Evolutionary conservation across 106 monocot genomes (phyloP), one percentile per base, ranked within the genome.

Genomic region (Chionographis japonica): DNA sequence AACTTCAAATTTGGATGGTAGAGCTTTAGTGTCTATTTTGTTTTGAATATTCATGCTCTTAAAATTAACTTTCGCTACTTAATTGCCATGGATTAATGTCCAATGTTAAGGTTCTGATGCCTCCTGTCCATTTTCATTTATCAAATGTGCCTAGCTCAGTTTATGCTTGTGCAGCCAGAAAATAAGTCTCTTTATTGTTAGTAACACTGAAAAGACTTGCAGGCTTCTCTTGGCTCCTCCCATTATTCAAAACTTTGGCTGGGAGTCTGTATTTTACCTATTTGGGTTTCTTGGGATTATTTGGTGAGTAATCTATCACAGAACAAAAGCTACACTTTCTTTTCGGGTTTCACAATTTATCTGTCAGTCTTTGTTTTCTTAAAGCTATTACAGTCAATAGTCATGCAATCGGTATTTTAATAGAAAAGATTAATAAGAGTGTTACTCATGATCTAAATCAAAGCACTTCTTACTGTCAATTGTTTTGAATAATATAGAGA

Each of bases 211-310:
- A 59, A 65, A 52, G 62, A n/a, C 68, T 63, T 80, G 57, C 84
- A 97, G 95, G 78, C 89, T 92, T 75, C 80, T 97, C 60, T 80
- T 97, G 46, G 91, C 95, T 71, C 92, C 95, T 82, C 52, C 91
- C 9, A 84, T 97, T 50, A 97, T 97, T 65, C 84, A 92, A 70
- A 82, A 62, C 53, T 87, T 80, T 73, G 95, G 89, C 56, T 97
- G 95, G 95, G 95, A 97, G 51, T 82, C 91, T 55, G 91, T 97
- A 10, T 97, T 97, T 80, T 97, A 92, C 82, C 62, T 82, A 70
- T 97, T 97, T 85, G 92, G 92, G 18, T 12, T 89, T 68, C 62
- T 97, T 68, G 95, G 95, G 40, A 67, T 97, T 69, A 20, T 89
- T 68, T 97, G 95, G 95, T 97, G 70, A 84, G 88, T 80, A 59